A percentile compares a stretch with the other conserved stretches of the same genome.
Evolutionary conservation across 352 stramenopile species (phyloP).

Genomic region (Globisporangium uncinulatum): DNA sequence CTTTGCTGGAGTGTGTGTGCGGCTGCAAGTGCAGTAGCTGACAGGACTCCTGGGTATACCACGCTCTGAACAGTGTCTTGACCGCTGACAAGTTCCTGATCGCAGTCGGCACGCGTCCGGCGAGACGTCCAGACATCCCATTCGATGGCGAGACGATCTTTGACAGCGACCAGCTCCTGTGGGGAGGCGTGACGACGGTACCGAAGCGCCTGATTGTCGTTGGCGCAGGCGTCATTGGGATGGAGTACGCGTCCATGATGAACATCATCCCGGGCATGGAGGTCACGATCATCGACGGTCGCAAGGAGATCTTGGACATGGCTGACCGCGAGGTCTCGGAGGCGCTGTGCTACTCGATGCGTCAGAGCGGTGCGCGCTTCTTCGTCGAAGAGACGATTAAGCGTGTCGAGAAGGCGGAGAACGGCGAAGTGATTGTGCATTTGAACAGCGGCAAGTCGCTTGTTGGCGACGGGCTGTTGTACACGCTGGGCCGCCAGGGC

Average conservation of each 20-base stretch:
- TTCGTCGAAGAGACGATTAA: constrained; percentile 77
- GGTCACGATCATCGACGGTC: constrained; percentile 86
- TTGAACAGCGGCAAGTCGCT: constrained; percentile 84
- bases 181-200: constrained; percentile 63
- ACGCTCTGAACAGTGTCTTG: constrained; percentile 41
- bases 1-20: not conserved
- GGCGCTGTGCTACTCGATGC: constrained; percentile 85
- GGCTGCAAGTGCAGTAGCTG: not conserved
- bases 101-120: constrained; percentile 78
- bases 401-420: constrained; percentile 53
- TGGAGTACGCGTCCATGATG: constrained; percentile 92
- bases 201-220: constrained; percentile 78
- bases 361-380: constrained; percentile 84
- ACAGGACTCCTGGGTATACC: not conserved
- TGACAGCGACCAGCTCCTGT: constrained; percentile 83
- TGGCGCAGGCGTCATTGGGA: constrained; percentile 85
- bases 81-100: constrained; percentile 86
- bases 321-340: constrained; percentile 85
- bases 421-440: constrained; percentile 69
- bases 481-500: constrained; percentile 83
- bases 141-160: constrained; percentile 87
- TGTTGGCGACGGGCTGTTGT: constrained; percentile 79
- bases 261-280: constrained; percentile 87
- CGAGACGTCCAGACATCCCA: constrained; percentile 70
- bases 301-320: constrained; percentile 86